These are phyloP conservation scores for Neurospora terricola DNA, from an alignment of 495 filamentous ascomycete species.

Conservation along the genomic window DNA sequence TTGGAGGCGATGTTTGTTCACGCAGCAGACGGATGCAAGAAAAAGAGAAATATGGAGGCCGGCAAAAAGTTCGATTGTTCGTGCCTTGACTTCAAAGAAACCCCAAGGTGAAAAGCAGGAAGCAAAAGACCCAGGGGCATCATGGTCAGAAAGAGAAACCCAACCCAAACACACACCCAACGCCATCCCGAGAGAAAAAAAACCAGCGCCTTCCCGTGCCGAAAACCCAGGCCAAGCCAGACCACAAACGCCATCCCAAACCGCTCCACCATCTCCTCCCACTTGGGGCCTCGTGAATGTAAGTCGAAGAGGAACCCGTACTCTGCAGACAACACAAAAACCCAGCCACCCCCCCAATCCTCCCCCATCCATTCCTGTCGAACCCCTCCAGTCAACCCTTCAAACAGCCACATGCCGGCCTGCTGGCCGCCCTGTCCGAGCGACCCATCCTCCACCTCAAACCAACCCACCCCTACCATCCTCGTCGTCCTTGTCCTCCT, in stretches of 20 bases:
- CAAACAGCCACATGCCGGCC: not conserved
- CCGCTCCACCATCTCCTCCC: not conserved
- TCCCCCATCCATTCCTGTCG: not conserved
- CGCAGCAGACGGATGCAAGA: not conserved
- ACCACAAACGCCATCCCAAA: not conserved
- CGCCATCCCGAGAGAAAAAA: slow-evolving; percentile 3
- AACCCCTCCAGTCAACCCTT: not conserved
- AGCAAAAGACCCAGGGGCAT: not conserved
- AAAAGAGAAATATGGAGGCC: not conserved
- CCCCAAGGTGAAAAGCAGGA: not conserved
- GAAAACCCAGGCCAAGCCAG: not conserved
- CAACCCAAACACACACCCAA: not conserved
- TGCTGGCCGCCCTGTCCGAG: not conserved
- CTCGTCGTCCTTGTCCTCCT: not conserved
- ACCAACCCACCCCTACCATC: not conserved
- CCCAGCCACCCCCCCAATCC: not conserved
- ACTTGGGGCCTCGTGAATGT: not conserved
- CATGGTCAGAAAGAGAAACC: not conserved
- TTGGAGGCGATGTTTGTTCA: not conserved
- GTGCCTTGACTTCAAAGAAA: not conserved
- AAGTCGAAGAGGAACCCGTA: not conserved
- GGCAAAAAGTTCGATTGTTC: not conserved
- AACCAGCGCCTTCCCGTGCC: not conserved
- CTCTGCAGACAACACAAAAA: not conserved
- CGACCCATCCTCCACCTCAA: not conserved